These are phyloP conservation scores for Aspergillus persii DNA, from an alignment of 2,329 filamentous ascomycete genomes.

Conservation along the genomic window DNA sequence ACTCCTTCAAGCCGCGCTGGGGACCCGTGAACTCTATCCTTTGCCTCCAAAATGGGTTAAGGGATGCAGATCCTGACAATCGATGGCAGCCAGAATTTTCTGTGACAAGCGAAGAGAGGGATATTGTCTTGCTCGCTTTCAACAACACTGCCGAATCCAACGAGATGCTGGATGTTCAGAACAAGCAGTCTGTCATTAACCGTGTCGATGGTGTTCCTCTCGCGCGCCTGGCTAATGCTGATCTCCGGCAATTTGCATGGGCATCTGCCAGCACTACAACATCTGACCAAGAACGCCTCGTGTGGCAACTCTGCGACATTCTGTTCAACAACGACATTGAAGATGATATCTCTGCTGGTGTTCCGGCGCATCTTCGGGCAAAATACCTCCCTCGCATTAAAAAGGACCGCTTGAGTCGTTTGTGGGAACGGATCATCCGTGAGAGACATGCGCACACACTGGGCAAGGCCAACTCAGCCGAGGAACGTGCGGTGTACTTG, in stretches of 20 bases:
- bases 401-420: constrained; percentile 46
- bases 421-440: constrained; percentile 47
- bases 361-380: constrained; percentile 38
- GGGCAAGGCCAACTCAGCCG: constrained; percentile 61
- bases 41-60: constrained; percentile 52
- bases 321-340: constrained; percentile 71
- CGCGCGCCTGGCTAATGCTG: constrained; percentile 37
- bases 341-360: constrained; percentile 44
- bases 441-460: constrained; percentile 67
- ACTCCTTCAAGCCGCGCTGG: constrained; percentile 76
- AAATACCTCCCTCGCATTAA: constrained; percentile 46
- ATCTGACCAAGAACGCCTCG: constrained; percentile 41
- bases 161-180: constrained; percentile 36
- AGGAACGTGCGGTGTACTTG: constrained; percentile 80
- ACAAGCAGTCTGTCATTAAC: constrained; percentile 44
- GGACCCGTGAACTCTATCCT: constrained; percentile 71
- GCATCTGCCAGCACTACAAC: constrained; percentile 27
- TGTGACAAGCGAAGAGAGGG: constrained; percentile 33
- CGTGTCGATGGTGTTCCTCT: constrained; percentile 59
- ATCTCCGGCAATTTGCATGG: constrained; percentile 35
- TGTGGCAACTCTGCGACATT: constrained; percentile 84
- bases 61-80: constrained; percentile 17
- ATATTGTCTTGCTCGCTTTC: constrained; percentile 30
- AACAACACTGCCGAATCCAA: constrained; percentile 23
- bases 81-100: constrained; percentile 56